Evolutionary conservation across 768 basidiomycete genomes (phyloP), one percentile per base, ranked within the genome.

Genomic region (Dentipellis sp.): DNA sequence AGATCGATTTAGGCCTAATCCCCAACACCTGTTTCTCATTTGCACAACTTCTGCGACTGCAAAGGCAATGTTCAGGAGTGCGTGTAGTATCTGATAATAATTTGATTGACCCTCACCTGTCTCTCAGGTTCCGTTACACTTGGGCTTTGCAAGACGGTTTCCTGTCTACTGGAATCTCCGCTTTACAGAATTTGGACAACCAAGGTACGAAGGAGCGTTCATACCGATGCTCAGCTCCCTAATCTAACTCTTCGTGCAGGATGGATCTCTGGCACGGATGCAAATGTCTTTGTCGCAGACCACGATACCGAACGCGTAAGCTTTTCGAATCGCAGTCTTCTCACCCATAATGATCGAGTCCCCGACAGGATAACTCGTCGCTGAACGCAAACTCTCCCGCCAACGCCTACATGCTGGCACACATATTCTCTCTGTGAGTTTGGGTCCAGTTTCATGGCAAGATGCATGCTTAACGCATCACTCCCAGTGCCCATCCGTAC

Each of bases 261-360:
- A 2, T 88, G 83, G 84, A 71, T 85, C 1, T 45, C 77, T 0
- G 74, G 82, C 1, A 69, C 65, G 0, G 60, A 63, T 14, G 84
- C 84, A 0, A 87, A 86, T 59, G 77, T 81, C 7, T 86, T 86
- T 57, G 83, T 86, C 4, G 71, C 79, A 0, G 84, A 87, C 61
- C 85, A 86, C 56, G 86, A 87, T 59, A 86, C 84, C 1, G 86
- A 86, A 65, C 69, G 85, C 39, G 73, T 72, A 55, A 52, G 72
- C 60, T 6, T 21, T 11, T 23, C 7, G 10, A 9, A n/a, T 23
- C 16, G 2, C 8, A 22, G 2, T 49, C 11, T 37, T 39, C 17
- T 10, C 14, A 37, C 21, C 4, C 12, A 12, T 51, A 49, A 23
- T 39, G 19, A 50, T 8, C 3, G 2, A 11, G 6, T 50, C 1